Evolutionary conservation across 1,284 basidiomycete genomes (phyloP).

Genomic region (Rhodotorula sp.): DNA sequence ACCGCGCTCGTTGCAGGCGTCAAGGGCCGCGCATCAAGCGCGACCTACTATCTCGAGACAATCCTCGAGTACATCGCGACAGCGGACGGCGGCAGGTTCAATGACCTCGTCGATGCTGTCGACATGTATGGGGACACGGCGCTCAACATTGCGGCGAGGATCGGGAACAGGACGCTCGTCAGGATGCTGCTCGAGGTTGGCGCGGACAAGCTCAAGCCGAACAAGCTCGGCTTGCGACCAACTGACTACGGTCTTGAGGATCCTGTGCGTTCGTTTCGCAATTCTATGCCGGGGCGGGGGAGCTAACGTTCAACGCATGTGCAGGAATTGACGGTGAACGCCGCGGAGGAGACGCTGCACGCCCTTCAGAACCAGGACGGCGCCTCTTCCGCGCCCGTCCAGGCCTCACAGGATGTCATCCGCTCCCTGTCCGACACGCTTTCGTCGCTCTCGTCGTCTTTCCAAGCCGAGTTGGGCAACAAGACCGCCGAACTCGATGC

Average conservation of each 20-base stretch:
- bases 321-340: slow-evolving; percentile 54
- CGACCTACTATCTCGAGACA: slow-evolving; percentile 88
- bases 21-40: slow-evolving; percentile 76
- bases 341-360: slow-evolving; percentile 56
- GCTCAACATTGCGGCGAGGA: slow-evolving; percentile 87
- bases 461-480: slow-evolving; percentile 74
- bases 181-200: slow-evolving; percentile 86
- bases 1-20: slow-evolving; percentile 86
- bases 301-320: slow-evolving; percentile 50
- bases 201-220: slow-evolving; percentile 84
- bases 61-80: slow-evolving; percentile 63
- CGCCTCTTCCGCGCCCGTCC: slow-evolving; percentile 42
- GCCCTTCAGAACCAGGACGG: not conserved
- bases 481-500: slow-evolving; percentile 86
- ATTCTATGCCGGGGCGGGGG: not conserved
- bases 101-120: slow-evolving; percentile 81
- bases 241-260: slow-evolving; percentile 91
- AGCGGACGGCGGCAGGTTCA: slow-evolving; percentile 57
- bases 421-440: slow-evolving; percentile 83
- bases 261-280: slow-evolving; percentile 50
- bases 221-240: slow-evolving; percentile 88
- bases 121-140: slow-evolving; percentile 97
- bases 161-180: slow-evolving; percentile 86
- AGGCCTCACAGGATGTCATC: slow-evolving; percentile 86
- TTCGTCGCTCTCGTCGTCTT: slow-evolving; percentile 70